phyloP scores from a whole-genome alignment of 495 filamentous ascomycete species.

The Podospora sp. region DNA sequence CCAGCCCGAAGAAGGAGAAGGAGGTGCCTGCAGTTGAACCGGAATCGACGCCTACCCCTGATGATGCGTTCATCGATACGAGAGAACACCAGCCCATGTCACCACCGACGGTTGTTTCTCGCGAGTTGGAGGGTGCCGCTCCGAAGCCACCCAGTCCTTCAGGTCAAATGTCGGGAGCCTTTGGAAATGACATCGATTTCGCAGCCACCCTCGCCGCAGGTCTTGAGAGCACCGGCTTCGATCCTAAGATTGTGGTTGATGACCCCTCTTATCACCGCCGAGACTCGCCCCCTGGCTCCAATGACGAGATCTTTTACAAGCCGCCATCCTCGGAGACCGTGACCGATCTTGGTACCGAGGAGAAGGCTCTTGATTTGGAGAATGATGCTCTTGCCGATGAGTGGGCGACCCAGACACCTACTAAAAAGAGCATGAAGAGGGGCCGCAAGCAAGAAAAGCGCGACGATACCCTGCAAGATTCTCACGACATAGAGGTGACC shows the following conservation, averaged over 20 bases:
- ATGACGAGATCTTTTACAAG: conserved; percentile 52
- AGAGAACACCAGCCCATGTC: conserved; percentile 6
- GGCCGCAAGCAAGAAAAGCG: neutral
- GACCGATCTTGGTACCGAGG: conserved; percentile 37
- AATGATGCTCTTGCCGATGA: conserved; percentile 21
- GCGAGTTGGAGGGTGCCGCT: conserved; percentile 30
- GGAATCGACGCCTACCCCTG: conserved; percentile 14
- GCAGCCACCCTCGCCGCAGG: conserved; percentile 71
- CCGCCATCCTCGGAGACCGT: conserved; percentile 50
- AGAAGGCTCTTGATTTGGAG: conserved; percentile 13
- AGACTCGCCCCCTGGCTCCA: conserved; percentile 65
- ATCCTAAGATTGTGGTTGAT: conserved; percentile 70
- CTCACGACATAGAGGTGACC: neutral
- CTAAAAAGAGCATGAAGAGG: conserved; percentile 16
- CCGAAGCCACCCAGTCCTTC: conserved; percentile 42
- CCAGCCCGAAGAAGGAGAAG: conserved; percentile 25
- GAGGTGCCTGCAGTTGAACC: neutral
- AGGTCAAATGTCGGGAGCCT: conserved; percentile 51
- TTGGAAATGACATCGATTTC: conserved; percentile 66
- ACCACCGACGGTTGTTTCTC: conserved; percentile 1
- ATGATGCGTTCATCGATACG: neutral
- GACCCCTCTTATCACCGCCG: conserved; percentile 64
- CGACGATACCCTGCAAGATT: neutral
- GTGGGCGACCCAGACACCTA: conserved; percentile 19
- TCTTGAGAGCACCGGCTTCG: conserved; percentile 67